phyloP scores from a whole-genome alignment of 352 stramenopile genomes.

The Globisporangium uncinulatum region DNA sequence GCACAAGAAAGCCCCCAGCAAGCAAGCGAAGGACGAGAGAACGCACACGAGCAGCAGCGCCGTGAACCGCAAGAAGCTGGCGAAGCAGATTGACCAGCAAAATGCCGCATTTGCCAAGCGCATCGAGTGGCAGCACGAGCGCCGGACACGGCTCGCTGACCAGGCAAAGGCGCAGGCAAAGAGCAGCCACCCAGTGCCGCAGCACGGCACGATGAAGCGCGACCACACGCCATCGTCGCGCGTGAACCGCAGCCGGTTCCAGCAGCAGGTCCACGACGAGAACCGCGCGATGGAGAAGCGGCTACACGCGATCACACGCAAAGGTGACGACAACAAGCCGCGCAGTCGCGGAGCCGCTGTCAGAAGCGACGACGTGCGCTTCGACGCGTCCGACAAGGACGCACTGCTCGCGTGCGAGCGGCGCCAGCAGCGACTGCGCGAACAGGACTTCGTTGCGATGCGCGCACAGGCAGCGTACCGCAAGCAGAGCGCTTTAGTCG shows the following conservation, averaged over 20 bases:
- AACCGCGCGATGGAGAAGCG: constrained; percentile 55
- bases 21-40: constrained; percentile 4
- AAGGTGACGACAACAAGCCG: neutral
- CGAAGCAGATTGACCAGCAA: constrained; percentile 46
- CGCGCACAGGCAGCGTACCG: constrained; percentile 60
- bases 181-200: constrained; percentile 28
- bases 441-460: constrained; percentile 56
- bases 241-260: constrained; percentile 60
- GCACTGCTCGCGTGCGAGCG: constrained; percentile 40
- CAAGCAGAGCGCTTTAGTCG: constrained; percentile 41
- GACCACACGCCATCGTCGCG: constrained; percentile 50
- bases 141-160: constrained; percentile 18
- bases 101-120: constrained; percentile 56
- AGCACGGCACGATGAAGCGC: constrained; percentile 34
- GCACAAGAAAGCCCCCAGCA: neutral
- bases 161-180: constrained; percentile 30
- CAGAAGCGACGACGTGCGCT: constrained; percentile 13
- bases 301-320: constrained; percentile 28
- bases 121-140: constrained; percentile 30
- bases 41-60: constrained; percentile 42
- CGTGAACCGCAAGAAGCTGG: constrained; percentile 51
- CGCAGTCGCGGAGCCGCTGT: constrained; percentile 4
- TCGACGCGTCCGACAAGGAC: constrained; percentile 35
- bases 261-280: constrained; percentile 37
- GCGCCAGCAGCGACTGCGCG: constrained; percentile 27